Conservation (phyloP, 2,329 filamentous ascomycete genomes). For the Aspergillus sp. region DNA sequence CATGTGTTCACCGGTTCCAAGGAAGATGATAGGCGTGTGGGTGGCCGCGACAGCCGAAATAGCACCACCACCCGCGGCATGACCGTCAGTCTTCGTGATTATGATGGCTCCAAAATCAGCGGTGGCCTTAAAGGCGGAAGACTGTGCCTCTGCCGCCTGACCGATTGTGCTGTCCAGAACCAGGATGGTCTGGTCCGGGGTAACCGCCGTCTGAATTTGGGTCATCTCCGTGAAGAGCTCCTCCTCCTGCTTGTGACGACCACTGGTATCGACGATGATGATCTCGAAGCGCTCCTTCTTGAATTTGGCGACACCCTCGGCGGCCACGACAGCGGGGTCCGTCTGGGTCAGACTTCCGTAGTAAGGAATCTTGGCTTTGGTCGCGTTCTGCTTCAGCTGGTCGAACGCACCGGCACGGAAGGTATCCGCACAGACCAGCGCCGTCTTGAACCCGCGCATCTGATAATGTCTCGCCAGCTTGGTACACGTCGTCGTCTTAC, state of each 20-base stretch:
- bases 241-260: slow-evolving; percentile 89
- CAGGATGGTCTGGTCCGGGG: slow-evolving; percentile 96
- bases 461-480: slow-evolving; percentile 95
- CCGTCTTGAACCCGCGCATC: slow-evolving; percentile 85
- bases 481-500: slow-evolving; percentile 97
- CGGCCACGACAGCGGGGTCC: slow-evolving; percentile 86
- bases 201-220: slow-evolving; percentile 87
- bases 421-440: slow-evolving; percentile 94
- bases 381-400: slow-evolving; percentile 97
- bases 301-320: slow-evolving; percentile 97
- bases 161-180: slow-evolving; percentile 95
- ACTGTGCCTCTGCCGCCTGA: slow-evolving; percentile 91
- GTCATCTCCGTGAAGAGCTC: slow-evolving; percentile 97
- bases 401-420: slow-evolving; percentile 98
- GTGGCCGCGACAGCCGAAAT: slow-evolving; percentile 97
- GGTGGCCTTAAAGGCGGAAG: slow-evolving; percentile 93
- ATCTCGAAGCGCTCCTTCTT: slow-evolving; percentile 98
- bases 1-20: slow-evolving; percentile 97
- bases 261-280: slow-evolving; percentile 97
- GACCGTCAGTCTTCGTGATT: slow-evolving; percentile 97
- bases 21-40: slow-evolving; percentile 94
- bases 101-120: slow-evolving; percentile 98
- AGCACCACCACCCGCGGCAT: slow-evolving; percentile 91
- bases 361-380: slow-evolving; percentile 98
- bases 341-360: slow-evolving; percentile 96